Percentiles rank a stretch among this genome's conserved stretches.
Evolutionary conservation across 2,329 filamentous ascomycete genomes (phyloP).

Genomic region (Acephala macrosclerotiorum): DNA sequence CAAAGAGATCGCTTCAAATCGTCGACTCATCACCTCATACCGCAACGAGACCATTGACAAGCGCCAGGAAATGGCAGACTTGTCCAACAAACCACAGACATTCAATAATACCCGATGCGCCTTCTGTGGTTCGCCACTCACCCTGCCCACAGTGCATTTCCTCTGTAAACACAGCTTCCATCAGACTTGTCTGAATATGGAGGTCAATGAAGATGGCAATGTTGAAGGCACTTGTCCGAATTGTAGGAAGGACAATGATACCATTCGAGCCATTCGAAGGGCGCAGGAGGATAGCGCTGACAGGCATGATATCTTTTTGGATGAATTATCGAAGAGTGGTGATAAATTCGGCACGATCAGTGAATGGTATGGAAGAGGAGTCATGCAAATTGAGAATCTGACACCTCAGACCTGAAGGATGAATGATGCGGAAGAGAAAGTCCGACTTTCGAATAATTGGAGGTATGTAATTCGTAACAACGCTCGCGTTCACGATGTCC

Average conservation of each 20-base stretch:
- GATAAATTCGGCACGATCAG: constrained; percentile 91
- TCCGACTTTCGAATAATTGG: constrained; percentile 16
- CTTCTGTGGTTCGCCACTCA: constrained; percentile 75
- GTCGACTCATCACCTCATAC: constrained; percentile 83
- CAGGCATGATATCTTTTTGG: constrained; percentile 87
- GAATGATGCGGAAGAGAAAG: constrained; percentile 15
- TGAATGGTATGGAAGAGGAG: constrained; percentile 93
- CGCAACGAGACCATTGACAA: constrained; percentile 84
- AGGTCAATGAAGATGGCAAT: constrained; percentile 55
- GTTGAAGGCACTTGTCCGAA: constrained; percentile 82
- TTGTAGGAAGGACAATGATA: constrained; percentile 84
- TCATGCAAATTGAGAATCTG: constrained; percentile 67
- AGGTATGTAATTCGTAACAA: constrained; percentile 3
- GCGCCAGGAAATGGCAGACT: constrained; percentile 77
- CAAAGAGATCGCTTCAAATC: constrained; percentile 82
- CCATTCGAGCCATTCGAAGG: constrained; percentile 84
- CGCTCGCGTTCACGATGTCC: neutral
- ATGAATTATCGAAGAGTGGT: constrained; percentile 77
- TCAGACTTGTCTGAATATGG: constrained; percentile 80
- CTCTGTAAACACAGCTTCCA: constrained; percentile 98
- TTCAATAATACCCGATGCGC: constrained; percentile 92
- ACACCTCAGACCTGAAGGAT: no score
- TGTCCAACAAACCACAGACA: constrained; percentile 81
- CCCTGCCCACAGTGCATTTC: constrained; percentile 93
- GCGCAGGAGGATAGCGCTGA: constrained; percentile 87